Evolutionary conservation across 345 rosid genomes (phyloP), one percentile per base, ranked within the genome.

Genomic region (Eucalyptus urophylla): DNA sequence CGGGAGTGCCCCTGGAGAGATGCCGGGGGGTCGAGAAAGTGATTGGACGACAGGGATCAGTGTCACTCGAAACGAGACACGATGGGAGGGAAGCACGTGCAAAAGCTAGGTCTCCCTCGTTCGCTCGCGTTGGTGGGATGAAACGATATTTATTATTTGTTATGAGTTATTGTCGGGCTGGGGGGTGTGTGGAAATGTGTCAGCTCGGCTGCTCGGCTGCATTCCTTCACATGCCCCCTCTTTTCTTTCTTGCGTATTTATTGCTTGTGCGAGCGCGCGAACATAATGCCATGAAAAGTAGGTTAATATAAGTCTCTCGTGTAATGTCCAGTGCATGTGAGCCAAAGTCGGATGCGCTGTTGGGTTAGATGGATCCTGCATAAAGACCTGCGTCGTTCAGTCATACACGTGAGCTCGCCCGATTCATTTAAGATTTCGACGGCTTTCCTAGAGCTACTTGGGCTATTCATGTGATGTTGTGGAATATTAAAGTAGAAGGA

Each of bases 21-120:
- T 56, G 62, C 62, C 62, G 15, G 8, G 11, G 37, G 49, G 29
- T 53, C 58, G 58, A 53, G 58, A 25, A 53, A 53, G 58, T 53
- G 58, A 31, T 17, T 33, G 45, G 88, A 85, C 43, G 91, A 89
- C 21, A 88, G 88, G 86, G 93, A 92, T 91, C 15, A 56, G 65
- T 88, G 87, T 31, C 86, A 87, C 50, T 83, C 86, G 76, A 33
- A 81, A 49, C 83, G 43, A 22, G 45, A 76, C 83, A 76, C 22
- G 83, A 19, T 11, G 24, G 47, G 83, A 76, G 83, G 49, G 81
- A 33, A 69, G 91, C 92, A 92, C 76, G 92, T 90, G 94, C 92
- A 80, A 93, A 91, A 91, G 92, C 93, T 40, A 51, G 90, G 88
- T 37, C 29, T 24, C 62, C 62, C 29, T 90, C 49, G 60, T 58